Evolutionary conservation across 2,329 filamentous ascomycete genomes (phyloP).

Genomic region (Cordyceps javanica): DNA sequence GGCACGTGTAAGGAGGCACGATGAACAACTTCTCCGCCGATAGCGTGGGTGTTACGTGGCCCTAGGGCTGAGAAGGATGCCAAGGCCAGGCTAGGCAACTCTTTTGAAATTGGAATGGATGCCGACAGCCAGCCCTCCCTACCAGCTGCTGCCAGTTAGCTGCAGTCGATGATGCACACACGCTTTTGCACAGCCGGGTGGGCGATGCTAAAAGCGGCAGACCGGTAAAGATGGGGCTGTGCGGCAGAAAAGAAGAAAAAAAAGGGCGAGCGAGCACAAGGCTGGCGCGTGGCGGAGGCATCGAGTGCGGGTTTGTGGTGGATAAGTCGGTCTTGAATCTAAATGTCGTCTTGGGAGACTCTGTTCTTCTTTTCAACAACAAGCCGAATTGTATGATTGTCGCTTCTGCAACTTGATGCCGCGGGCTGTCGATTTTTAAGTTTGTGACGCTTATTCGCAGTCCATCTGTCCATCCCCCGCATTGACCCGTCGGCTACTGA

Average conservation of each 20-base stretch:
- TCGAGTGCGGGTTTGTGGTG: neutral
- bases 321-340: neutral
- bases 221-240: neutral
- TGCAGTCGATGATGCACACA: conserved; percentile 1
- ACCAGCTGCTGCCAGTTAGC: neutral
- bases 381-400: neutral
- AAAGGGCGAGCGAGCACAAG: neutral
- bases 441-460: neutral
- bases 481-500: neutral
- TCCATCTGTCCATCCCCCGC: neutral
- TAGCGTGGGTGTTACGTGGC: neutral
- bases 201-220: neutral
- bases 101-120: neutral
- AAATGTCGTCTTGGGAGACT: neutral
- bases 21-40: neutral
- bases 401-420: neutral
- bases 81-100: neutral
- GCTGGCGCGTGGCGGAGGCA: conserved; percentile 2
- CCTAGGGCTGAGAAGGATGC: neutral
- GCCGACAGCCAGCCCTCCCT: neutral
- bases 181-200: conserved; percentile 3
- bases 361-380: neutral
- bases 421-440: neutral
- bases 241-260: conserved; percentile 2
- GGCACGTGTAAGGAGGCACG: neutral